These are phyloP conservation scores for Metschnikowia sp. DNA, from an alignment of 805 yeast genomes.

Conservation along the genomic window DNA sequence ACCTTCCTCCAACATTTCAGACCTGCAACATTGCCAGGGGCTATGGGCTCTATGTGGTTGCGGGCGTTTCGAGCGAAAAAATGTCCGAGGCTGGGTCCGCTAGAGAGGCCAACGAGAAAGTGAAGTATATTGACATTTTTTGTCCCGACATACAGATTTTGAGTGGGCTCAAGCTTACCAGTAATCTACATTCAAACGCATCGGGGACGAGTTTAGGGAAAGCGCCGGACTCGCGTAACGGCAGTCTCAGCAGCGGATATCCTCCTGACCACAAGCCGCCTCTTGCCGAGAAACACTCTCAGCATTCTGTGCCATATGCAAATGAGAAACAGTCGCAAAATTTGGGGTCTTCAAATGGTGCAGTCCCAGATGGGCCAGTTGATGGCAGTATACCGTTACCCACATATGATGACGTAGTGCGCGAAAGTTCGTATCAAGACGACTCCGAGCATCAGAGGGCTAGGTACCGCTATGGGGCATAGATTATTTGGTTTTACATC, in stretches of 20 bases:
- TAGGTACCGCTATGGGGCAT: slow-evolving; percentile 25
- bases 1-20: slow-evolving; percentile 50
- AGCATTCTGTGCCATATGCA: not conserved
- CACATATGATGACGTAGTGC: slow-evolving; percentile 37
- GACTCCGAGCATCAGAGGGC: slow-evolving; percentile 32
- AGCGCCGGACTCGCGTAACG: not conserved
- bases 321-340: not conserved
- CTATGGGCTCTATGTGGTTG: slow-evolving; percentile 36
- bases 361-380: not conserved
- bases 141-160: slow-evolving; percentile 32
- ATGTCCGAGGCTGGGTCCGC: slow-evolving; percentile 17
- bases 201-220: slow-evolving; percentile 20
- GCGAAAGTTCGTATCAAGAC: slow-evolving; percentile 29
- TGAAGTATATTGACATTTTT: slow-evolving; percentile 29
- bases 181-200: slow-evolving; percentile 22
- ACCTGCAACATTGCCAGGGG: slow-evolving; percentile 53
- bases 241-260: slow-evolving; percentile 27
- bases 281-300: slow-evolving; percentile 22
- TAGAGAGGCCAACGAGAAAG: slow-evolving; percentile 19
- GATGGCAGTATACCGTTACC: slow-evolving; percentile 18
- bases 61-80: slow-evolving; percentile 24
- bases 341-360: not conserved
- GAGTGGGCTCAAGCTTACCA: slow-evolving; percentile 26
- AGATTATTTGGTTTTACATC: not conserved
- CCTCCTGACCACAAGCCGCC: slow-evolving; percentile 54